Conservation (phyloP, 169 alveolate species). For the Theileria luwenshuni region DNA sequence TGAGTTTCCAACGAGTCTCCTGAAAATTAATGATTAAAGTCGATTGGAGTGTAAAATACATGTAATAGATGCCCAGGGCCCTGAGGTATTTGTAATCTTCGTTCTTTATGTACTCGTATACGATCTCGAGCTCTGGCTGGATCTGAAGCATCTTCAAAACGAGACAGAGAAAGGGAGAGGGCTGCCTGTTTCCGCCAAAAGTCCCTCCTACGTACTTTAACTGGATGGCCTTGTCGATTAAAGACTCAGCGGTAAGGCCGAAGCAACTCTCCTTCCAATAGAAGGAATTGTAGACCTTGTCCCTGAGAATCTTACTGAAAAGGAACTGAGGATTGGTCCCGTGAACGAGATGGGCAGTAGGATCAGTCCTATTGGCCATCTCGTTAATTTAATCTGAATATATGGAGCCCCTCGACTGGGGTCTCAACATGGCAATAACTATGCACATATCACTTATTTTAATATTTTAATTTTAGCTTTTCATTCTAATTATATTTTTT, state of each 20-base stretch:
- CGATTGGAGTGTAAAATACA: slow-evolving; percentile 41
- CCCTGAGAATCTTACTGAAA: slow-evolving; percentile 83
- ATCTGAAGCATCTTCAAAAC: slow-evolving; percentile 94
- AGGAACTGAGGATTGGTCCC: slow-evolving; percentile 88
- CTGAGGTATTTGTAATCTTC: slow-evolving; percentile 94
- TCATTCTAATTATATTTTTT: no score
- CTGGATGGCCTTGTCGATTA: slow-evolving; percentile 93
- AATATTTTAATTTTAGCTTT: no score
- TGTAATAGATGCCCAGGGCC: slow-evolving; percentile 94
- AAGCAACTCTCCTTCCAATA: slow-evolving; percentile 89
- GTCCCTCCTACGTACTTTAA: slow-evolving; percentile 96
- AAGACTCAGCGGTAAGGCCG: slow-evolving; percentile 90
- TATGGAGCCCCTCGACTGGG: no score
- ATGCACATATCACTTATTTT: no score
- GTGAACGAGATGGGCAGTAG: slow-evolving; percentile 78
- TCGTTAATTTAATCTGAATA: neutral
- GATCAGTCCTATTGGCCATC: slow-evolving; percentile 90
- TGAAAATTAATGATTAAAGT: neutral
- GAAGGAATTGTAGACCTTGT: slow-evolving; percentile 81
- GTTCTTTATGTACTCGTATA: slow-evolving; percentile 92
- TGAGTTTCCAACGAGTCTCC: slow-evolving; percentile 81
- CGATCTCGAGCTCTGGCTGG: slow-evolving; percentile 93
- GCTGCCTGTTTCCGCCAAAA: slow-evolving; percentile 94
- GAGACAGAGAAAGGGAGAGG: slow-evolving; percentile 93
- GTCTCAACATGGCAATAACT: no score